Evolutionary conservation across 2,329 filamentous ascomycete species (phyloP).

Genomic region (Fragosphaeria purpurea): DNA sequence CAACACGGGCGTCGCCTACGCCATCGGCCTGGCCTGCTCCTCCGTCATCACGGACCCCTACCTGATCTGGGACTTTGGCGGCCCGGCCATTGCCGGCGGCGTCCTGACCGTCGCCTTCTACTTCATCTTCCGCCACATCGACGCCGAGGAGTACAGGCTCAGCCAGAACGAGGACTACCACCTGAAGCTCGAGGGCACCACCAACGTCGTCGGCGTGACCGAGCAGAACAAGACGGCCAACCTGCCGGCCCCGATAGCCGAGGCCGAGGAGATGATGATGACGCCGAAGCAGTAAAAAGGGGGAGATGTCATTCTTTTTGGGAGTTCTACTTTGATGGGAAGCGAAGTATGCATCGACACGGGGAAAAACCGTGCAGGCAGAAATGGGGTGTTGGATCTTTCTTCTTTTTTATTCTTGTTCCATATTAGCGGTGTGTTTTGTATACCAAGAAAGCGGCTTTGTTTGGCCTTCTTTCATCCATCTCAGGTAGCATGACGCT

Average conservation of each 20-base stretch:
- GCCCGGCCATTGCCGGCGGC: conserved; percentile 34
- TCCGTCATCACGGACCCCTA: conserved; percentile 38
- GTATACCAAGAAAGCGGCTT: too few relatives aligned
- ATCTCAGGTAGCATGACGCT: too few relatives aligned
- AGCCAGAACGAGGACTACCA: conserved; percentile 25
- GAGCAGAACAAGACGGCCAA: conserved; percentile 17
- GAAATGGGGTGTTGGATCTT: too few relatives aligned
- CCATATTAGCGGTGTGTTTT: too few relatives aligned
- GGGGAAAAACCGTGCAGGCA: too few relatives aligned
- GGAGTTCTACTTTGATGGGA: too few relatives aligned
- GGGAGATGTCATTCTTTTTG: not conserved
- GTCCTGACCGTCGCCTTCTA: conserved; percentile 35
- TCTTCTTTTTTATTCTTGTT: too few relatives aligned
- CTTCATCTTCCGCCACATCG: conserved; percentile 36
- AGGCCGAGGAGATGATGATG: conserved; percentile 20
- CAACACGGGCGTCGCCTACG: conserved; percentile 57
- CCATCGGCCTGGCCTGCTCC: conserved; percentile 52
- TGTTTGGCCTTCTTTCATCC: too few relatives aligned
- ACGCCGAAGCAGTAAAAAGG: conserved; percentile 19
- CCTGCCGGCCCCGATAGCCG: conserved; percentile 16
- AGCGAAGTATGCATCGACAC: too few relatives aligned
- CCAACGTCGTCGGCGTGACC: conserved; percentile 12
- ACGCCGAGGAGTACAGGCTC: conserved; percentile 34
- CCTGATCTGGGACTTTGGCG: conserved; percentile 40
- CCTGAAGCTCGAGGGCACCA: conserved; percentile 9